Conservation (phyloP, 768 basidiomycete genomes). For the Austroboletus festivus region DNA sequence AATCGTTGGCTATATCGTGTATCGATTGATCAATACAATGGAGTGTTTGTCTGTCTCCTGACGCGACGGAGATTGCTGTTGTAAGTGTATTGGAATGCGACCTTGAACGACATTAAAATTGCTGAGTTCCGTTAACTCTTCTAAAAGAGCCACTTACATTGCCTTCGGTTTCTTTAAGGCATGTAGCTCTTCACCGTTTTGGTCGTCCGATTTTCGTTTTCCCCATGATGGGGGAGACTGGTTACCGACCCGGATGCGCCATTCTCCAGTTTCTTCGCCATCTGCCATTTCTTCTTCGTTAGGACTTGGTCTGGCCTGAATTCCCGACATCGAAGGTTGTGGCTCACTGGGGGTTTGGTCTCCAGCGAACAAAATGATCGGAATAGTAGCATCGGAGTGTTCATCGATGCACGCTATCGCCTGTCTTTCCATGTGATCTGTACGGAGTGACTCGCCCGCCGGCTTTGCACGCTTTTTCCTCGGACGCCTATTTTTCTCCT, state of each 20-base stretch:
- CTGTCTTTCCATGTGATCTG: conserved; percentile 21
- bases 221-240: conserved; percentile 67
- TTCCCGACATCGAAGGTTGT: conserved; percentile 25
- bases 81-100: conserved; percentile 1
- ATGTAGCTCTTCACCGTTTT: conserved; percentile 28
- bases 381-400: conserved; percentile 6
- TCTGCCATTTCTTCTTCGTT: conserved; percentile 70
- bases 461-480: conserved; percentile 46
- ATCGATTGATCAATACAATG: conserved; percentile 69
- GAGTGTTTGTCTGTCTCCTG: conserved; percentile 27
- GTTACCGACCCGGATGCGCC: conserved; percentile 63
- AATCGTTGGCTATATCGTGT: conserved; percentile 63
- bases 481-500: conserved; percentile 61
- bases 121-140: conserved; percentile 1
- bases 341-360: conserved; percentile 22
- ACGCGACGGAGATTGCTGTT: conserved; percentile 1
- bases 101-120: conserved; percentile 2
- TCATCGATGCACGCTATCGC: conserved; percentile 9
- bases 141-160: conserved; percentile 33
- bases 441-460: conserved; percentile 22
- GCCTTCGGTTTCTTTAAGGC: conserved; percentile 43
- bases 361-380: conserved; percentile 28
- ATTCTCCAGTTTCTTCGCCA: conserved; percentile 52
- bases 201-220: conserved; percentile 51
- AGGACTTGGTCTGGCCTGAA: conserved; percentile 39